phyloP scores from a whole-genome alignment of 1,284 basidiomycete species.

The Stygiomarasmius scandens region DNA sequence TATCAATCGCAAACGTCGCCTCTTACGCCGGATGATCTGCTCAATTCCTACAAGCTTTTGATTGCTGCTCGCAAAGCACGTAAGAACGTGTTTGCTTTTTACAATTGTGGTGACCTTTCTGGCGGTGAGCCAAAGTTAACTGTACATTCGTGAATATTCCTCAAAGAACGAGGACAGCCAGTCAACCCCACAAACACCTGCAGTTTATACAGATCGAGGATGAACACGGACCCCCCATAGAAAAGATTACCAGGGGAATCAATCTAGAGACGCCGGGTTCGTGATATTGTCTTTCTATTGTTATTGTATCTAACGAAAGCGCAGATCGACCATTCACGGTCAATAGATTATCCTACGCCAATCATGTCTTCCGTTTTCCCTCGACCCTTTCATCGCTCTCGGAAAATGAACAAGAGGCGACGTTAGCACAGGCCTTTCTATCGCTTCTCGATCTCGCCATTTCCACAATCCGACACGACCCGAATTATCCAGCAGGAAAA shows the following conservation, averaged over 20 bases:
- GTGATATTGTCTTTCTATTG: conserved; percentile 2
- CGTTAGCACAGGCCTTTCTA: conserved; percentile 69
- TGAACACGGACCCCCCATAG: conserved; percentile 71
- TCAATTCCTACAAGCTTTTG: conserved; percentile 72
- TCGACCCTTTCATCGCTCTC: conserved; percentile 46
- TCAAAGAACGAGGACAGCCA: conserved; percentile 68
- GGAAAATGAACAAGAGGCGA: conserved; percentile 52
- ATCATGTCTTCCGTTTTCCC: conserved; percentile 74
- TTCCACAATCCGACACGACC: conserved; percentile 71
- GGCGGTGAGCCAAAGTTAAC: not conserved
- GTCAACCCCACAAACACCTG: conserved; percentile 86
- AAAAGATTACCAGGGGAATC: conserved; percentile 62
- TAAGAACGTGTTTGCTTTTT: conserved; percentile 75
- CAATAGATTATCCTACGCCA: conserved; percentile 72
- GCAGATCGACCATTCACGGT: conserved; percentile 77
- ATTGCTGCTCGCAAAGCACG: conserved; percentile 65
- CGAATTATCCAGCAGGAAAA: conserved; percentile 58
- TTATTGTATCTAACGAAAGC: not conserved
- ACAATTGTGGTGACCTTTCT: conserved; percentile 64
- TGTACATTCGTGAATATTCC: conserved; percentile 35
- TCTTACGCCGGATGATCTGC: conserved; percentile 75
- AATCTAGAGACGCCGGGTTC: conserved; percentile 63
- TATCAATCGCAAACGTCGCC: conserved; percentile 78
- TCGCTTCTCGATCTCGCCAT: conserved; percentile 78
- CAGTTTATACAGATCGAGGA: conserved; percentile 75